These are phyloP conservation scores for Nicotiana knightiana DNA, from an alignment of 257 asterid species.

Conservation along the genomic window DNA sequence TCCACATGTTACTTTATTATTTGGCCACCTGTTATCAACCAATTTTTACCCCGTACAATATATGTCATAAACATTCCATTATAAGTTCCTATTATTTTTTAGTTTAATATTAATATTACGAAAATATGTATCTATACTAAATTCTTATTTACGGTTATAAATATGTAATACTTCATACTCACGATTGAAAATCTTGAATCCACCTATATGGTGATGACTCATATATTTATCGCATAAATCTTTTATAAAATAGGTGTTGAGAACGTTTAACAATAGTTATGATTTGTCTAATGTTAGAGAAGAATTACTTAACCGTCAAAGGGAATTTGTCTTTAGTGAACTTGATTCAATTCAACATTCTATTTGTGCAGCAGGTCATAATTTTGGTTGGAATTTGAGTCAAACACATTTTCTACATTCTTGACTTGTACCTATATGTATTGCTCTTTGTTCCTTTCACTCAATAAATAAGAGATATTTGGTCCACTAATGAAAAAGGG, in stretches of 20 bases:
- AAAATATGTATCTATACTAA: too few relatives aligned
- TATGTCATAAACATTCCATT: too few relatives aligned
- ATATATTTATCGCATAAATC: background rate
- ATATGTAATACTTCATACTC: too few relatives aligned
- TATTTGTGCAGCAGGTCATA: background rate
- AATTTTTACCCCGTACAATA: too few relatives aligned
- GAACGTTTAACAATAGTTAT: background rate
- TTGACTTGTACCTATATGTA: background rate
- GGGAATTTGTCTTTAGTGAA: background rate
- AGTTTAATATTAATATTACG: too few relatives aligned
- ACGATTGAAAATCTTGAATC: too few relatives aligned
- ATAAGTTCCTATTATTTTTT: too few relatives aligned
- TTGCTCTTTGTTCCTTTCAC: conserved; percentile 7
- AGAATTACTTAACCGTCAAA: background rate
- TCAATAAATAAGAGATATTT: background rate
- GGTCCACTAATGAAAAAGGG: background rate
- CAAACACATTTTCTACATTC: conserved; percentile 1
- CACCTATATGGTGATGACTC: too few relatives aligned
- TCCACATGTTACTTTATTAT: too few relatives aligned
- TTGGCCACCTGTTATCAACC: too few relatives aligned
- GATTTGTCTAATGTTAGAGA: background rate
- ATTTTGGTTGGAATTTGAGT: background rate
- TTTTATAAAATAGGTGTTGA: background rate
- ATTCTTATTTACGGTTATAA: too few relatives aligned
- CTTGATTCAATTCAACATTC: background rate